Evolutionary conservation across 164 flowering plant species (phyloP).

Genomic region (grape (Vitis vinifera)): DNA sequence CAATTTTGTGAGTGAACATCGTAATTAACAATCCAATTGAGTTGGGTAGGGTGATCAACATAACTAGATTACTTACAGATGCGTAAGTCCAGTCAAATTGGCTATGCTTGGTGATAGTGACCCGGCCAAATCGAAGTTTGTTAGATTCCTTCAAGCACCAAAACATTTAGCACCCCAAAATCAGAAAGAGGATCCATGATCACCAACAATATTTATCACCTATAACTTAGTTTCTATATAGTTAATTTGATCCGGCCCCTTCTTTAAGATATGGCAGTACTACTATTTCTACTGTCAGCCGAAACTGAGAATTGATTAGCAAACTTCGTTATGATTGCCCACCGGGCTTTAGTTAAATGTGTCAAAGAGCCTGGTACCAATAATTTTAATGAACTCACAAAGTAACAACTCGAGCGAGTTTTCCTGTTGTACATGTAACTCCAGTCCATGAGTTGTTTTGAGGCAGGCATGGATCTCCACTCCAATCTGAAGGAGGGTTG

Average conservation of each 20-base stretch:
- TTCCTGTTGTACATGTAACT: slow-evolving; percentile 51
- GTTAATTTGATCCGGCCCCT: too few relatives aligned
- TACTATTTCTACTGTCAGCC: too few relatives aligned
- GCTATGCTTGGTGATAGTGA: slow-evolving; percentile 48
- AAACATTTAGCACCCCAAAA: neutral
- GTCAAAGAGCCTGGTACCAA: neutral
- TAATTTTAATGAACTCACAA: slow-evolving; percentile 51
- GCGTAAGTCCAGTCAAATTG: slow-evolving; percentile 53
- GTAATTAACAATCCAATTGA: neutral
- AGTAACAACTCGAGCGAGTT: slow-evolving; percentile 40
- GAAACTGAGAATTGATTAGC: too few relatives aligned
- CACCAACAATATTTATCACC: too few relatives aligned
- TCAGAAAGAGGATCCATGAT: too few relatives aligned
- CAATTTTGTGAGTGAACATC: neutral
- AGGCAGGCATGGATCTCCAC: slow-evolving; percentile 94
- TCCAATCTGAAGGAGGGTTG: slow-evolving; percentile 81
- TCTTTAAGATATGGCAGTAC: too few relatives aligned
- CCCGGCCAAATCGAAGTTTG: slow-evolving; percentile 54
- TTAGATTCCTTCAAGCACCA: slow-evolving; percentile 52
- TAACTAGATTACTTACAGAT: slow-evolving; percentile 53
- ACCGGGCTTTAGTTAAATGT: neutral
- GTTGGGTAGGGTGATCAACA: neutral
- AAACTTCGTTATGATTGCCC: too few relatives aligned
- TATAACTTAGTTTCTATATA: too few relatives aligned
- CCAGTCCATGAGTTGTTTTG: slow-evolving; percentile 75